A percentile compares a stretch with the other conserved stretches of the same genome.
phyloP scores from a whole-genome alignment of 139 green algal genomes.

The Axilococcus clingmanii region DNA sequence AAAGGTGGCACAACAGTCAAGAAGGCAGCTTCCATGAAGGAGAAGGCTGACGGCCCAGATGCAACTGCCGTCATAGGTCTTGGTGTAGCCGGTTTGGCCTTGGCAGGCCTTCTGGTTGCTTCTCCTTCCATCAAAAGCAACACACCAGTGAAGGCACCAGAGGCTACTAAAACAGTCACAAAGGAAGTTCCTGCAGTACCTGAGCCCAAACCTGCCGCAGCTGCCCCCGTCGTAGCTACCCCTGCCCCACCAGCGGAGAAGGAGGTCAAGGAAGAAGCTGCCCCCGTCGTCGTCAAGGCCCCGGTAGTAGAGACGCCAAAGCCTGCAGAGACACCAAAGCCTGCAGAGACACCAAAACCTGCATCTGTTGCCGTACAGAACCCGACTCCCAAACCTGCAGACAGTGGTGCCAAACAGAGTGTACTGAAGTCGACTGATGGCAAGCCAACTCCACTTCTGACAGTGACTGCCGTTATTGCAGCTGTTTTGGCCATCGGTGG shows the following conservation, averaged over 20 bases:
- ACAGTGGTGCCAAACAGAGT: not conserved
- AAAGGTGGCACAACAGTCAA: not conserved
- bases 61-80: not conserved
- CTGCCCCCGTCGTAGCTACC: not conserved
- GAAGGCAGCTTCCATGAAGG: not conserved
- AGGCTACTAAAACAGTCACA: not conserved
- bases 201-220: not conserved
- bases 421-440: not conserved
- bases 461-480: not conserved
- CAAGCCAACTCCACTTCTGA: not conserved
- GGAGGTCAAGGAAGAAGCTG: not conserved
- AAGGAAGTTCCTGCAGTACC: not conserved
- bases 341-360: constrained; percentile 3
- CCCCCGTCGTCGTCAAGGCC: too few species aligned
- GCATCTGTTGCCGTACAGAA: constrained; percentile 3
- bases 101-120: not conserved
- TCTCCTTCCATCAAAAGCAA: not conserved
- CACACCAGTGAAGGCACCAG: not conserved
- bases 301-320: not conserved
- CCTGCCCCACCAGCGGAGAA: not conserved
- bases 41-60: not conserved
- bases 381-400: not conserved
- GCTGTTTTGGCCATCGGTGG: not conserved
- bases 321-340: not conserved
- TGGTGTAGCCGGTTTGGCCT: not conserved